phyloP scores from a whole-genome alignment of 2,329 filamentous ascomycete genomes.

The Trichoderma harzianum region DNA sequence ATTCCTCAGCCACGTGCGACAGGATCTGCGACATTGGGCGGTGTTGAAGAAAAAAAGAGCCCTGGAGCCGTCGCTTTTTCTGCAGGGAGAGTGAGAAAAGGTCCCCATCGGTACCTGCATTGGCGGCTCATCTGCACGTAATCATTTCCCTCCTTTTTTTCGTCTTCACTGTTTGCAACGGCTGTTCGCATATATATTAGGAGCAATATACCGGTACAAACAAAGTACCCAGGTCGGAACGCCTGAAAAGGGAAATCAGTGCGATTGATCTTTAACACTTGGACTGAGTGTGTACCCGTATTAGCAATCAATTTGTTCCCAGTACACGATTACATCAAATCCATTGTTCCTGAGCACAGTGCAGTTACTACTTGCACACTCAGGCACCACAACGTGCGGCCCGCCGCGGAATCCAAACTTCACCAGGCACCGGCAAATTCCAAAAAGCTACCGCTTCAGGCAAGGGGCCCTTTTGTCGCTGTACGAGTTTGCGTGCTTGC shows the following conservation, averaged over 20 bases:
- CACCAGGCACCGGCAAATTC: background rate
- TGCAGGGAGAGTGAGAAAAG: constrained; percentile 3
- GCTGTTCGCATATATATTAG: background rate
- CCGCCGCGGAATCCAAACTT: background rate
- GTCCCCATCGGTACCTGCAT: constrained; percentile 3
- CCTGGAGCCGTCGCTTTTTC: background rate
- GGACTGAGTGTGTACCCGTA: background rate
- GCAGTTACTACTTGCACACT: background rate
- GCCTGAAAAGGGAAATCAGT: background rate
- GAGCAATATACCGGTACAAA: background rate
- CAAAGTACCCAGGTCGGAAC: no score
- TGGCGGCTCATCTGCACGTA: background rate
- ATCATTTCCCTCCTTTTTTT: background rate
- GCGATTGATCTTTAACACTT: background rate
- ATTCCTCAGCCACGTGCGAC: constrained; percentile 4
- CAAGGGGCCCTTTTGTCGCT: background rate
- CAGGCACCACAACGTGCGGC: background rate
- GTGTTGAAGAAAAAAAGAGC: constrained; percentile 12
- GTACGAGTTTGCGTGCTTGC: background rate
- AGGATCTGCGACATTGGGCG: constrained; percentile 2
- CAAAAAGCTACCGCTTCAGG: background rate
- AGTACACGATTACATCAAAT: background rate
- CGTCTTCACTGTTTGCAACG: background rate
- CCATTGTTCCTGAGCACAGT: background rate
- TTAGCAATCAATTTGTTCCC: background rate